A percentile compares a stretch with the other conserved stretches of the same genome.
Conservation (phyloP, 306 rosid genomes). For the Crotalaria pallida region DNA sequence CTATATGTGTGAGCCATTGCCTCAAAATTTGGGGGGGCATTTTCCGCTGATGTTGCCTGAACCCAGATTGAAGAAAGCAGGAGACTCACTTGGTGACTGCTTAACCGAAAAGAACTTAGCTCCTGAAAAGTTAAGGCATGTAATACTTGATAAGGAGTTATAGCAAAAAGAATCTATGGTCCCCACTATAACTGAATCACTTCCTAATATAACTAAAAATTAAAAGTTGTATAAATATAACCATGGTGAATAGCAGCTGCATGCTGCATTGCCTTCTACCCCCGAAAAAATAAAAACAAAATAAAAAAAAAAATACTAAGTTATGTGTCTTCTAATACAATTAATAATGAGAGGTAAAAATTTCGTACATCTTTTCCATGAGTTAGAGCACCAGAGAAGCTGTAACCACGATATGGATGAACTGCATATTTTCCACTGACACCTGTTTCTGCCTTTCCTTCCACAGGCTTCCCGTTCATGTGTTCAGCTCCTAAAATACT, state of each 20-base stretch:
- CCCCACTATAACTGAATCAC: background rate
- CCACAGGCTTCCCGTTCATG: constrained; percentile 22
- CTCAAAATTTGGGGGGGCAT: constrained; percentile 66
- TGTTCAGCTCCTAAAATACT: constrained; percentile 29
- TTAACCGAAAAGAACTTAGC: constrained; percentile 69
- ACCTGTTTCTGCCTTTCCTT: constrained; percentile 33
- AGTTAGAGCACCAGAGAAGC: constrained; percentile 37
- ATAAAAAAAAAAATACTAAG: background rate
- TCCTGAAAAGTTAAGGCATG: constrained; percentile 45
- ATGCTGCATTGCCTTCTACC: background rate
- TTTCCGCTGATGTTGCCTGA: constrained; percentile 84
- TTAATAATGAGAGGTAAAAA: background rate
- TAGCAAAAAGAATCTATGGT: background rate
- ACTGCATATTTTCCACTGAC: constrained; percentile 26
- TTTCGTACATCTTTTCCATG: constrained; percentile 56
- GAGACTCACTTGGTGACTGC: constrained; percentile 91
- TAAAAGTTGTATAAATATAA: background rate
- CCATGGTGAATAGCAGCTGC: background rate
- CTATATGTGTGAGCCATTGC: constrained; percentile 88
- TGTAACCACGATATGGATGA: constrained; percentile 28
- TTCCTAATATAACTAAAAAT: background rate
- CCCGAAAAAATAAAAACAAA: background rate
- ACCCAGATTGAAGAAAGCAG: constrained; percentile 95
- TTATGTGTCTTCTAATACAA: background rate
- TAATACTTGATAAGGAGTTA: constrained; percentile 15